Evolutionary conservation across 345 rosid genomes (phyloP), one percentile per base, ranked within the genome.

Genomic region (Populus deltoides): DNA sequence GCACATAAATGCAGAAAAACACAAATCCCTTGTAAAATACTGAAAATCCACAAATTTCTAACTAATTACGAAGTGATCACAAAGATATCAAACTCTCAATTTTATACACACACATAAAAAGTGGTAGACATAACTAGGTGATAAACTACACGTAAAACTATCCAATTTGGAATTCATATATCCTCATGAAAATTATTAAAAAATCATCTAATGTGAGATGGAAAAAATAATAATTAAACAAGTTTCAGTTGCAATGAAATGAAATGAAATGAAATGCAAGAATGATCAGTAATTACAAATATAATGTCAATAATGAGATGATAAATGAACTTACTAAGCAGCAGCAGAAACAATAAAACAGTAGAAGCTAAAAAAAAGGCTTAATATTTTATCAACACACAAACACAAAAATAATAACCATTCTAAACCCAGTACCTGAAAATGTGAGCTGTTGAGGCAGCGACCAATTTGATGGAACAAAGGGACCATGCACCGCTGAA

Each of bases 401-500:
- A 11, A 51, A 68, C 13, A 25, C 12, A 66, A 24, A 66, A 33
- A 70, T 16, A 51, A 70, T 18, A 47, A 62, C 65, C 43, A 71
- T 66, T 74, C 36, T 6, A 17, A 75, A 17, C 47, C 70, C 31
- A 65, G 31, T 74, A 92, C 94, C 97, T 92, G 97, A 87, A 92
- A 92, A 86, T 92, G 97, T 11, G 84, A 90, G 72, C 94, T 89
- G 87, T 88, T 92, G 75, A 92, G 89, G 79, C 97, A 90, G 57
- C 87, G 81, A 13, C 82, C 82, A 66, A 92, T 88, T 77, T 84
- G 93, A 41, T 82, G 88, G 76, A 89, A 92, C 29, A 90, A 81
- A 67, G 93, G 90, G 38, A 90, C 91, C 97, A 90, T 88, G 84
- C 93, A 89, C 8, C 92, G 92, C 47, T 92, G 97, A 75, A 92